phyloP scores from a whole-genome alignment of 352 stramenopile genomes.

The Globisporangium yorkense region DNA sequence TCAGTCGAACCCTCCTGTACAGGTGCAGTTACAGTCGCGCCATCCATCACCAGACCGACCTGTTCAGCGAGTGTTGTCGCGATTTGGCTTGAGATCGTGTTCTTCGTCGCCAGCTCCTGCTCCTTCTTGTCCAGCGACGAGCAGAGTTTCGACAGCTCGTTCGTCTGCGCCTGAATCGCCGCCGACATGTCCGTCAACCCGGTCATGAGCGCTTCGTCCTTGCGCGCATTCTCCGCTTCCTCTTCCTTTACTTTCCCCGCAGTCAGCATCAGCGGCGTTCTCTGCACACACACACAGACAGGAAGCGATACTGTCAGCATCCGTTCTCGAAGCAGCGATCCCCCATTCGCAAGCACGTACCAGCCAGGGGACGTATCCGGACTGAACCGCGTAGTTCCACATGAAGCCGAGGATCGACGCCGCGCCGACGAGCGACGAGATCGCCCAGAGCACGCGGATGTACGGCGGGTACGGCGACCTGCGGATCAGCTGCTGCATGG shows the following conservation, averaged over 20 bases:
- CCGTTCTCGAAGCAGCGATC: too few relatives aligned
- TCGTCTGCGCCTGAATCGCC: constrained; percentile 62
- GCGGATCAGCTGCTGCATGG: constrained; percentile 38
- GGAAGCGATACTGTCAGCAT: neutral
- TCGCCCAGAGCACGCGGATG: constrained; percentile 54
- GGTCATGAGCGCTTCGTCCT: constrained; percentile 41
- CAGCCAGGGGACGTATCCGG: constrained; percentile 60
- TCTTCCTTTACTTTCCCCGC: constrained; percentile 41
- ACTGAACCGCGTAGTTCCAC: constrained; percentile 73
- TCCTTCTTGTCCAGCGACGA: constrained; percentile 53
- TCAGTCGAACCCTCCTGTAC: neutral
- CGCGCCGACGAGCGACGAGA: constrained; percentile 65
- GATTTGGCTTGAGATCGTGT: constrained; percentile 36
- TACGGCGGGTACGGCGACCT: constrained; percentile 43
- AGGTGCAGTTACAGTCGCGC: neutral
- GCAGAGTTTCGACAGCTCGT: constrained; percentile 49
- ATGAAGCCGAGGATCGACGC: constrained; percentile 66
- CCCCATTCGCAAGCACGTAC: constrained; percentile 18
- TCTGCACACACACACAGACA: constrained; percentile 12
- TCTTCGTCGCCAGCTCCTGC: constrained; percentile 39
- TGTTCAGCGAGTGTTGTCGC: constrained; percentile 43
- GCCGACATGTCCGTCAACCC: constrained; percentile 41
- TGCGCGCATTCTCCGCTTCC: constrained; percentile 40
- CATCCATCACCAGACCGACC: constrained; percentile 3
- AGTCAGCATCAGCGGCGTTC: constrained; percentile 35